Evolutionary conservation across 2,329 filamentous ascomycete species (phyloP).

Genomic region (Sclerotinia spermophila): DNA sequence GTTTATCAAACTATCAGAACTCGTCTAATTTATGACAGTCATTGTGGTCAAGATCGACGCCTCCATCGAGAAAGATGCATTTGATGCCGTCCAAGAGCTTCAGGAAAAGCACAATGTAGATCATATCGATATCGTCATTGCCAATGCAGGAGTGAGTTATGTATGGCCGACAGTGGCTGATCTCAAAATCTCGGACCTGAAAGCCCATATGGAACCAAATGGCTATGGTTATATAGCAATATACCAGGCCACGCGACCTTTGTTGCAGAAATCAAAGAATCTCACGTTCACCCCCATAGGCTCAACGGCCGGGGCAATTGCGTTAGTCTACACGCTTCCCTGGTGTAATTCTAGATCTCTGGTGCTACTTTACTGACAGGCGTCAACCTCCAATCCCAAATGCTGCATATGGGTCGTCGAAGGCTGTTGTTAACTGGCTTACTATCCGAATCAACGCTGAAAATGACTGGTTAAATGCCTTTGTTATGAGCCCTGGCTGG

Average conservation of each 20-base stretch:
- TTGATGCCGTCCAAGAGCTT: background rate
- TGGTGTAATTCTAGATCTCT: slow-evolving; percentile 23
- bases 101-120: background rate
- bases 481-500: slow-evolving; percentile 9
- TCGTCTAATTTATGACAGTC: background rate
- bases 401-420: slow-evolving; percentile 36
- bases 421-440: slow-evolving; percentile 37
- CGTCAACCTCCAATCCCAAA: slow-evolving; percentile 25
- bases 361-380: background rate
- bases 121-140: background rate
- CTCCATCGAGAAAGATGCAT: background rate
- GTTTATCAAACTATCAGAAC: background rate
- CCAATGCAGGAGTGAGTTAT: background rate
- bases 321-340: background rate
- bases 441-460: slow-evolving; percentile 31
- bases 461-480: slow-evolving; percentile 29
- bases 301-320: background rate
- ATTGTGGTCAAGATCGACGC: background rate
- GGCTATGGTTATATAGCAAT: slow-evolving; percentile 33
- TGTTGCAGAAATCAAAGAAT: background rate
- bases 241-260: slow-evolving; percentile 35
- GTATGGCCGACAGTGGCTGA: background rate
- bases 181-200: background rate
- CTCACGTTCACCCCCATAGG: background rate
- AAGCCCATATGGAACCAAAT: background rate